phyloP scores from a whole-genome alignment of 164 flowering plant species.

The Akebia trifoliata region DNA sequence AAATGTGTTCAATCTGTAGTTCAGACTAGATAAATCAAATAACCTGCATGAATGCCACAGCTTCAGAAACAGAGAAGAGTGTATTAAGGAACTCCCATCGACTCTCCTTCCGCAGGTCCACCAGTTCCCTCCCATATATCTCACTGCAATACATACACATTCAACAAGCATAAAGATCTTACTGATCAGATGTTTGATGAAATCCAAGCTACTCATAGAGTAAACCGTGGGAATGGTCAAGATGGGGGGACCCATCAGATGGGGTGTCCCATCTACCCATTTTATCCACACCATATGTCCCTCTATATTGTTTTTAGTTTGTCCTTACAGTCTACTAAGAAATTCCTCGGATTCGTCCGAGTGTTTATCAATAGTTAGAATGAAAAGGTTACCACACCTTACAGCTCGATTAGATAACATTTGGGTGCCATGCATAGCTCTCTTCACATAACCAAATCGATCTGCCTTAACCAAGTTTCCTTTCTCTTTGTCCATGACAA shows the following conservation, averaged over 20 bases:
- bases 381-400: slow-evolving; percentile 39
- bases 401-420: slow-evolving; percentile 85
- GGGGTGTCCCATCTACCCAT: too few species aligned
- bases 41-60: slow-evolving; percentile 97
- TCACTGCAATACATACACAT: slow-evolving; percentile 58
- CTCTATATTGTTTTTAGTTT: background rate
- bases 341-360: background rate
- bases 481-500: slow-evolving; percentile 86
- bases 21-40: background rate
- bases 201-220: background rate
- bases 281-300: too few species aligned
- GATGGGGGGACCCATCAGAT: too few species aligned
- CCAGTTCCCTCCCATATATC: slow-evolving; percentile 95
- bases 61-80: slow-evolving; percentile 93
- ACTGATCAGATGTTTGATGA: background rate
- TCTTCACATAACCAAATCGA: slow-evolving; percentile 92
- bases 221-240: background rate
- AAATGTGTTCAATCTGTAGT: background rate
- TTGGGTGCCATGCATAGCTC: slow-evolving; percentile 95
- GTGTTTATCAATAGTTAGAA: background rate
- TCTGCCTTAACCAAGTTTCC: slow-evolving; percentile 96
- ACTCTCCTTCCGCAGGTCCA: slow-evolving; percentile 80
- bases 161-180: slow-evolving; percentile 17
- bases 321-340: background rate
- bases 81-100: slow-evolving; percentile 97